These are phyloP conservation scores for Omphalotus guepiniiformis DNA, from an alignment of 768 basidiomycete genomes.

Conservation along the genomic window DNA sequence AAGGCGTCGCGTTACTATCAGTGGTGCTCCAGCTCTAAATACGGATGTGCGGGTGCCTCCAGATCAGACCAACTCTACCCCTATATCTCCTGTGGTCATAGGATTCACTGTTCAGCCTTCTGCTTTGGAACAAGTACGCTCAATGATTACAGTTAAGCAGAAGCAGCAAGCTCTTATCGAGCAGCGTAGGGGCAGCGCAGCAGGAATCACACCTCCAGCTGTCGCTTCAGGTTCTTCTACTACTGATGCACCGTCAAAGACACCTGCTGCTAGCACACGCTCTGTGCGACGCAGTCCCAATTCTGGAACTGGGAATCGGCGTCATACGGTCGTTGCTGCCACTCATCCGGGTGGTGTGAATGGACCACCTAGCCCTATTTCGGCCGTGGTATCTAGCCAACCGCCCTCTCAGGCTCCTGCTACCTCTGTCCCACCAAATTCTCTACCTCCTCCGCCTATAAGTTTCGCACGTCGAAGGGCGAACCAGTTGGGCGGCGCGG, in stretches of 20 bases:
- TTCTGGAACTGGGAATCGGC: conserved; percentile 21
- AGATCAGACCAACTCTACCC: conserved; percentile 46
- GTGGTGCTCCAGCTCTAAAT: conserved; percentile 50
- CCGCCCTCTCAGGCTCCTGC: conserved; percentile 22
- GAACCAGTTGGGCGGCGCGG: conserved; percentile 47
- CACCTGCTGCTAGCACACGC: conserved; percentile 20
- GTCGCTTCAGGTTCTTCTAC: conserved; percentile 20
- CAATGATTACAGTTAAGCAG: conserved; percentile 60
- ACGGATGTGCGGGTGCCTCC: conserved; percentile 42
- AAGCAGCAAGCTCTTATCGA: conserved; percentile 70
- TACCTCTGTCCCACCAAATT: conserved; percentile 26
- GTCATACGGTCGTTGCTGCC: conserved; percentile 21
- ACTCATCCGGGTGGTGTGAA: conserved; percentile 19
- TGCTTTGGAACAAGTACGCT: conserved; percentile 58
- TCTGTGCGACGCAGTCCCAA: conserved; percentile 38
- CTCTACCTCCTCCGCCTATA: conserved; percentile 66
- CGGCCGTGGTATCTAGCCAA: conserved; percentile 21
- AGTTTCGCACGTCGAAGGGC: conserved; percentile 76
- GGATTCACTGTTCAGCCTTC: conserved; percentile 49
- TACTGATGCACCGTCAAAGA: conserved; percentile 20
- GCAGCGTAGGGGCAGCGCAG: conserved; percentile 61
- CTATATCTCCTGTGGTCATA: conserved; percentile 66
- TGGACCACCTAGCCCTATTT: conserved; percentile 31
- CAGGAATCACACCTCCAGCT: conserved; percentile 33
- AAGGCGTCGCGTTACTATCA: conserved; percentile 70